A percentile compares a stretch with the other conserved stretches of the same genome.
Conservation (phyloP, 352 stramenopile genomes). For the Pythium sp. region DNA sequence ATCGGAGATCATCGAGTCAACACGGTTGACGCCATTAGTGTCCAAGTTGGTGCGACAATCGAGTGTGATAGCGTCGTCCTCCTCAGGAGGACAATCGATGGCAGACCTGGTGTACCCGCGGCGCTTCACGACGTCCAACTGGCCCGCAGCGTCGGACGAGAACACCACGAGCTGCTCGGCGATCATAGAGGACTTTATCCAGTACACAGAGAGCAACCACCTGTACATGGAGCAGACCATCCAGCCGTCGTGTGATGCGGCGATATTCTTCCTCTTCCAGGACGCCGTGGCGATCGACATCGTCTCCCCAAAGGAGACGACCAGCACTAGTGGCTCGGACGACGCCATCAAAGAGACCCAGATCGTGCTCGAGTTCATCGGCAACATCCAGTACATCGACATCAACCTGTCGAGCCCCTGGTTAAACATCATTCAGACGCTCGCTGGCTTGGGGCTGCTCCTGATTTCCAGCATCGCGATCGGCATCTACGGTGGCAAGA, state of each 20-base stretch:
- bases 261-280: conserved; percentile 36
- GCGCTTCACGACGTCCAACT: background rate
- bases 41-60: conserved; percentile 1
- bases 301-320: background rate
- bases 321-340: background rate
- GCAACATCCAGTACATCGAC: conserved; percentile 9
- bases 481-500: background rate
- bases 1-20: background rate
- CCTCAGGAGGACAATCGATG: background rate
- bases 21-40: conserved; percentile 7
- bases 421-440: conserved; percentile 2
- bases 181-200: conserved; percentile 6
- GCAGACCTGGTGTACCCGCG: background rate
- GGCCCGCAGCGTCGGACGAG: background rate
- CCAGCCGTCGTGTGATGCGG: conserved; percentile 31
- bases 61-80: background rate
- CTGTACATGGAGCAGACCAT: conserved; percentile 35
- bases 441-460: background rate
- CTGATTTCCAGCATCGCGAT: background rate
- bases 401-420: conserved; percentile 10
- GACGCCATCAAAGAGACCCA: background rate
- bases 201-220: conserved; percentile 25
- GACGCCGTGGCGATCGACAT: conserved; percentile 18
- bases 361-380: conserved; percentile 2
- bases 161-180: background rate